Base-by-base conservation (phyloP, 208 protist species). In the Wallacemonas collosoma region DNA sequence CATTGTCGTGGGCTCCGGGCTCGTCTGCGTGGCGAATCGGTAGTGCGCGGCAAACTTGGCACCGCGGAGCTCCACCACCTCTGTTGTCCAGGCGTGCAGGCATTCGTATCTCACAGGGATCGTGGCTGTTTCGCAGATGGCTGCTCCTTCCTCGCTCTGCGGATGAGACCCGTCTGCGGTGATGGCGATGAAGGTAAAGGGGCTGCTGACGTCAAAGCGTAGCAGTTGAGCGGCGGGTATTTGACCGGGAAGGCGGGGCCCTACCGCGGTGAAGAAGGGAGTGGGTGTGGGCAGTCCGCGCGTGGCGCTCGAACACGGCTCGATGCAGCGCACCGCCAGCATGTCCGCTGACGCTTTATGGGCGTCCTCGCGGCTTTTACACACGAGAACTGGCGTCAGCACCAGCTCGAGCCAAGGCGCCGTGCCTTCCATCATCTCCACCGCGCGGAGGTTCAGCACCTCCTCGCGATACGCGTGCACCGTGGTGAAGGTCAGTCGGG, bases 381-480 rank as follows among this genome's bases (percentile, higher is more conserved):
- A 8, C 43, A 51, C 60, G 5, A 11, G 4, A 9, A 65, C 43
- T 11, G 55, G 70, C 36, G 54, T 64, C 17, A 71, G 40, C 44
- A 64, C 44, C 53, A 71, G 63, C 45, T 76, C 62, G 38, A 76
- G 51, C 64, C 56, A 65, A 8, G 55, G 43, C 38, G 51, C 43
- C 4, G 63, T 12, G 64, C 70, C 70, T 38, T 64, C 70, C 45
- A 60, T 56, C 14, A 57, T 8, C 40, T 63, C 55, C 7, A 67
- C 65, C 26, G 76, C 73, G 58, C 73, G 79, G n/a, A 89, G 56
- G 71, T 86, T 86, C 43, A 86, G 81, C 48, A 79, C 55, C 8
- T 71, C 76, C 7, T 89, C 84, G 50, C 84, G 84, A 67, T 83
- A 89, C 5, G 81, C 72, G 55, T 79, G 74, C 5, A 82, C 84